Evolutionary conservation across 1,139 yeast genomes (phyloP), one percentile per base, ranked within the genome.

Genomic region (Kluyveromyces sp.): DNA sequence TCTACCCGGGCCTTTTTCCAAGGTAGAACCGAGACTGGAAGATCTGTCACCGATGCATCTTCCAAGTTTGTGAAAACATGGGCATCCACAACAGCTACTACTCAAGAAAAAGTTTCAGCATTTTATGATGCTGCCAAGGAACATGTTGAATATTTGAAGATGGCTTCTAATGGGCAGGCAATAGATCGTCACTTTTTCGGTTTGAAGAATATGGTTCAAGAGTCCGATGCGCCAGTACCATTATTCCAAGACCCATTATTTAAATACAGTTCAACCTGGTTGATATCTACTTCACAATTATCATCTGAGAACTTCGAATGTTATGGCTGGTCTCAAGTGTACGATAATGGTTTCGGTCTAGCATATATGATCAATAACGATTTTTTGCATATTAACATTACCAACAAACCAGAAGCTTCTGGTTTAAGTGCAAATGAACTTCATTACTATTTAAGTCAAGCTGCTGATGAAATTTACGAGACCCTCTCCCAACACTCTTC

Each of bases 21-120:
- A 59, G 98, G 98, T 48, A 80, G 98, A 67, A 92, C 97, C n/a
- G 98, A 92, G 68, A 85, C 97, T 37, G 90, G 95, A 53, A 79
- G 98, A 63, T 70, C 89, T 6, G 96, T 88, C 27, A 81, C 95
- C n/a, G 69, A 67, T 47, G 95, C 85, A 63, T 78, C 90, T 31
- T 74, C 78, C 49, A 71, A 72, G 42, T 87, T 89, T 66, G 95
- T 86, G 53, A 74, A 78, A 63, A 79, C 87, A 39, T 86, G 95
- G 87, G 73, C 82, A 55, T 71, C 79, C 59, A 71, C 79, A n/a
- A 56, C 64, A 2, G 73, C 84, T 8, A 51, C 83, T 6, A 65
- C 62, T 44, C 76, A 72, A 37, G 82, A 80, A 32, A 88, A 85
- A 68, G 70, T 85, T 41, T 72, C 72, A 25, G 79, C 88, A 34